Percentiles rank a stretch among this genome's conserved stretches.
These are phyloP conservation scores for Aspergillus sp. DNA, from an alignment of 2,329 filamentous ascomycete genomes.

Conservation along the genomic window DNA sequence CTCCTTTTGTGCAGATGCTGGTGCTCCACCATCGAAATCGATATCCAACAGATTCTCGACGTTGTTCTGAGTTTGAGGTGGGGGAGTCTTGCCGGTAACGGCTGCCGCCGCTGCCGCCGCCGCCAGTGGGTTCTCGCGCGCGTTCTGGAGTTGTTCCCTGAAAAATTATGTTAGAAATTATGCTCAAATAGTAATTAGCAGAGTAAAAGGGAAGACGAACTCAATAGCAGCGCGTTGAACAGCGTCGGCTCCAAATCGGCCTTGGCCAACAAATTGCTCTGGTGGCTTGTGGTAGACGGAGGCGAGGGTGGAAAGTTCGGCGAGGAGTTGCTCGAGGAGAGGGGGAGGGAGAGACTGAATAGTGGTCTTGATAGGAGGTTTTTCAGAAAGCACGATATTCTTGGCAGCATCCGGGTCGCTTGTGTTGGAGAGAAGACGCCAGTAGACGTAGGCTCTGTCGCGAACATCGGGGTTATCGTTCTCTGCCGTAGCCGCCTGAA, in stretches of 20 bases:
- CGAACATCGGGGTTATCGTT: slow-evolving; percentile 97
- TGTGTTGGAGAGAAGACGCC: slow-evolving; percentile 76
- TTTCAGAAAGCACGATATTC: slow-evolving; percentile 88
- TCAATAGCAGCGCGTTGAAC: slow-evolving; percentile 95
- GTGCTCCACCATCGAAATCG: slow-evolving; percentile 88
- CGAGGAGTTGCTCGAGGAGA: slow-evolving; percentile 83
- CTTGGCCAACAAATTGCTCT: slow-evolving; percentile 95
- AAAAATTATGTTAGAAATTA: slow-evolving; percentile 12
- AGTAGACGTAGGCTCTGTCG: slow-evolving; percentile 96
- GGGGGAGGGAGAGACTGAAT: slow-evolving; percentile 82
- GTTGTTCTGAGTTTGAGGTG: slow-evolving; percentile 61
- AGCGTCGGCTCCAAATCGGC: slow-evolving; percentile 86
- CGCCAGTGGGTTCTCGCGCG: slow-evolving; percentile 88
- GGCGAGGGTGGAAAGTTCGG: slow-evolving; percentile 87
- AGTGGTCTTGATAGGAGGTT: slow-evolving; percentile 89
- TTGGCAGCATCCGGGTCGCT: slow-evolving; percentile 88
- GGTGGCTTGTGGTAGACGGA: slow-evolving; percentile 98
- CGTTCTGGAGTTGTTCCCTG: slow-evolving; percentile 82
- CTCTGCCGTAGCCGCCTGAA: slow-evolving; percentile 87
- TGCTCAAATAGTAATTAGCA: neutral
- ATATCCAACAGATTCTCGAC: slow-evolving; percentile 94
- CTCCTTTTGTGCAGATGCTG: slow-evolving; percentile 73
- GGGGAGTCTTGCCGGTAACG: slow-evolving; percentile 50
- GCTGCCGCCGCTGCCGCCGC: slow-evolving; percentile 69
- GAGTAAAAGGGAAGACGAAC: slow-evolving; percentile 32